Evolutionary conservation across 2,329 filamentous ascomycete genomes (phyloP), one percentile per base, ranked within the genome.

Genomic region (Ceratocystis diversiconidia): DNA sequence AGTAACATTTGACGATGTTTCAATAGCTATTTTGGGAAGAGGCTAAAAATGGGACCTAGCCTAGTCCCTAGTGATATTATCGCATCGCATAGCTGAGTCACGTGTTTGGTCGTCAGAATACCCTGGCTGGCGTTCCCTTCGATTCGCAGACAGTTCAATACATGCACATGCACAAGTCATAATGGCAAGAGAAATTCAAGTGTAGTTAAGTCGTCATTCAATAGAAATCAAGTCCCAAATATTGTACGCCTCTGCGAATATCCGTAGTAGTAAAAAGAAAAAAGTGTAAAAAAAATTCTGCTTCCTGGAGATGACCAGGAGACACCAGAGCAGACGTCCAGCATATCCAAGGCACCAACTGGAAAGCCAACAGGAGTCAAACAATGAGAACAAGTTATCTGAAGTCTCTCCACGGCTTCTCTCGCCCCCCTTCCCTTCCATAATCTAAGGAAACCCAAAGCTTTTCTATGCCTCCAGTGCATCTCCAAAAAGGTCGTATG

Each of bases 131-230:
- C 10, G 10, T 41, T 10, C 3, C 36, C 36, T 5, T 41, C 12
- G 36, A 4, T 41, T 41, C 3, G 10, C 36, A 10, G 36, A 12
- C 36, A 41, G 36, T 1, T 41, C 36, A 41, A 5, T 41, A 41
- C 36, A 12, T 5, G 0, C 22, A 52, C n/a, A 19, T 12, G 3
- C 48, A 52, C 22, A 46, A 43, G 41, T 25, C 30, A 30, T 19
- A 44, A 4, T 15, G 8, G n/a, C 6, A 17, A 61, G 48, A n/a
- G 10, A 8, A 57, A 63, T n/a, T 46, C 46, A 57, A 48, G 22
- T 64, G 19, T 62, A 48, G 52, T 64, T 41, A 48, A 62, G 62
- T 64, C 62, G 62, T 65, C 62, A 67, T 67, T 67, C 62, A 67
- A 62, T 67, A 62, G 65, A 62, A 65, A 62, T 60, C 46, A 63